Base-by-base conservation (phyloP, 2,329 filamentous ascomycete genomes). In the Gliomastix tumulicola region DNA sequence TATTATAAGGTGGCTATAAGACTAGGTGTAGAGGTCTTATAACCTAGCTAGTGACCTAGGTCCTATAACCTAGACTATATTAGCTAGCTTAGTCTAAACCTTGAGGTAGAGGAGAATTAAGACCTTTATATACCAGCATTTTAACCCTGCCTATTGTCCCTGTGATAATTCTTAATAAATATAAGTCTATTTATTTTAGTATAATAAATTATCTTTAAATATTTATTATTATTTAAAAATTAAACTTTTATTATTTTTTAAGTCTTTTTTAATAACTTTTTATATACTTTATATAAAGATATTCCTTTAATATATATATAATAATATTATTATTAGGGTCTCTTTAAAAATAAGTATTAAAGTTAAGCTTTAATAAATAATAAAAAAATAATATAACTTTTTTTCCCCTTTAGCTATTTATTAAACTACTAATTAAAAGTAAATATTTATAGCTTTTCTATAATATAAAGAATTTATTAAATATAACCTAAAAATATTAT, bases 361-460 rank as follows among this genome's bases (percentile, higher is more conserved):
- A 19, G 16, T 19, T 34, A 15, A 19, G 12, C 11, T 34, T 15
- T 21, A 19, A 34, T 19, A 21, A 17, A 18, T 34, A 15, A 21
- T 34, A 34, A 19, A 34, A 11, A 17, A 34, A 15, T 15, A 19
- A 11, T 34, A 19, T 21, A 34, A 11, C 16, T 34, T 19, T 34
- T 34, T 15, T 19, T 25, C 22, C 22, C 22, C n/a, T n/a, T 25
- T 25, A 25, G n/a, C 22, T 25, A 25, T 11, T 21, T 34, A 34
- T 34, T 19, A 34, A 17, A 15, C 19, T 34, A 34, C 21, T 19
- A 34, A 12, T 8, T 34, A 25, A 9, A 9, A 25, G 22, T 34
- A 34, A 21, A 34, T 34, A 19, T 34, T 34, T 19, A 34, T 18
- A 34, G 9, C n/a, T n/a, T n/a, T n/a, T n/a, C n/a, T n/a, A n/a